Base-by-base conservation (phyloP, 2,329 filamentous ascomycete genomes). In the Fusarium sp. region DNA sequence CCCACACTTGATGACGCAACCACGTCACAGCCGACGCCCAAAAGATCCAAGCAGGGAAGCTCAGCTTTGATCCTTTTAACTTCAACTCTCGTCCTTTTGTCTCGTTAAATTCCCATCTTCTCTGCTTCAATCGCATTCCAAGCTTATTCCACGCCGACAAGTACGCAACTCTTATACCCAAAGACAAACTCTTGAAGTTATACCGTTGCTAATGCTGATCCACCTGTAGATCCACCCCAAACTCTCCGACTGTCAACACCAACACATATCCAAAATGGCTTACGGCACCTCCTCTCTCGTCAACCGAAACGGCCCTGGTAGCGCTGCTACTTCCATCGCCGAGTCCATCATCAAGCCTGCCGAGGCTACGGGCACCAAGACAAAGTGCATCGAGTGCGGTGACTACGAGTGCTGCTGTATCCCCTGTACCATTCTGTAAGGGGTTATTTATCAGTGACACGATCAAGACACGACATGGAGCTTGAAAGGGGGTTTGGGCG, bases 361-460 rank as follows among this genome's bases (percentile, higher is more conserved):
- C 25, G 84, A 84, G 57, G 84, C 84, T 78, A 86, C 86, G 2
- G 85, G 77, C 47, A 77, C 77, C 33, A 79, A 77, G 70, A 79
- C 77, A 15, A 76, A 74, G 43, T 79, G 77, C 68, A 79, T 79
- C 35, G 77, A 79, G 57, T 79, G 77, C 45, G 77, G 77, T 45
- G 77, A 79, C 74, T 79, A 77, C 65, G 77, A 87, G 60, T 90
- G 87, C 79, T 90, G 88, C 79, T 90, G 88, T 77, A 88, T 90
- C 68, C 87, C 86, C 25, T 90, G 88, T 72, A 84, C 82, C 10
- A 84, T 89, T 40, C 85, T 89, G 83, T 89, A 78, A 82, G 35
- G 45, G 52, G 22, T 54, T 54, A 32, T 32, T 6, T 32, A 32
- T 54, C 4, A 20, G 27, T 25, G 40, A 32, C 20, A 47, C 33